These are phyloP conservation scores for Claviceps sp. DNA, from an alignment of 2,329 filamentous ascomycete species.

Conservation along the genomic window DNA sequence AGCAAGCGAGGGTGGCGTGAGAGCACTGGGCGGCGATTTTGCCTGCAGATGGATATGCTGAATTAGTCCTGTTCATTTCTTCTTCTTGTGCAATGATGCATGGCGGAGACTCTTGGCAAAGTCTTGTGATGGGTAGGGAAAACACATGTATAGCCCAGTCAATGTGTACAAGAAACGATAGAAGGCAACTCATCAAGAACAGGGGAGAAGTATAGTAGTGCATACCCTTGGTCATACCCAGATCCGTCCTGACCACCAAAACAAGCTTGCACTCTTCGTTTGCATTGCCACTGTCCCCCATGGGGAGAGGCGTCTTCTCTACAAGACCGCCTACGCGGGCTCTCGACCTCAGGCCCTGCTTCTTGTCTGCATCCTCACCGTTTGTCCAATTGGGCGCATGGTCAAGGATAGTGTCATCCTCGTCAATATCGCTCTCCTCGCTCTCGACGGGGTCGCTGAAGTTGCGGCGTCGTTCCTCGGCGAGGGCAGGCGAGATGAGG, in stretches of 20 bases:
- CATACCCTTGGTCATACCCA: slow-evolving; percentile 94
- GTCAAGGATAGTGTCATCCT: slow-evolving; percentile 44
- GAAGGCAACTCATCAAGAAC: neutral
- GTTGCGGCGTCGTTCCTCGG: slow-evolving; percentile 42
- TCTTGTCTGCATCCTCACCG: slow-evolving; percentile 42
- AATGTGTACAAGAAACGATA: too few species aligned
- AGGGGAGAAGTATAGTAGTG: slow-evolving; percentile 1
- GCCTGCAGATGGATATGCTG: slow-evolving; percentile 35
- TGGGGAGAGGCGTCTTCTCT: slow-evolving; percentile 16
- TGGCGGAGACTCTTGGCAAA: neutral
- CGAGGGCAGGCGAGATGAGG: slow-evolving; percentile 42
- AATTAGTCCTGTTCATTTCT: too few species aligned
- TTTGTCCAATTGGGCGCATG: slow-evolving; percentile 57
- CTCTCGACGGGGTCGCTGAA: slow-evolving; percentile 50
- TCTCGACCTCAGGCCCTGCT: slow-evolving; percentile 34
- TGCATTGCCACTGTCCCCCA: slow-evolving; percentile 14
- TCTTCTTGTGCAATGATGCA: neutral
- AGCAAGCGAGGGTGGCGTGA: slow-evolving; percentile 95
- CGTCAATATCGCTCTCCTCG: slow-evolving; percentile 55
- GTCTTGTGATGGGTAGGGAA: neutral
- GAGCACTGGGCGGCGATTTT: slow-evolving; percentile 95
- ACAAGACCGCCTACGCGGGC: slow-evolving; percentile 15
- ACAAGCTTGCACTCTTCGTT: slow-evolving; percentile 89
- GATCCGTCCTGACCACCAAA: slow-evolving; percentile 79
- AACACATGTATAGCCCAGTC: neutral